Evolutionary conservation across 495 filamentous ascomycete species (phyloP).

Genomic region (Staphylotrichum tortipilum): DNA sequence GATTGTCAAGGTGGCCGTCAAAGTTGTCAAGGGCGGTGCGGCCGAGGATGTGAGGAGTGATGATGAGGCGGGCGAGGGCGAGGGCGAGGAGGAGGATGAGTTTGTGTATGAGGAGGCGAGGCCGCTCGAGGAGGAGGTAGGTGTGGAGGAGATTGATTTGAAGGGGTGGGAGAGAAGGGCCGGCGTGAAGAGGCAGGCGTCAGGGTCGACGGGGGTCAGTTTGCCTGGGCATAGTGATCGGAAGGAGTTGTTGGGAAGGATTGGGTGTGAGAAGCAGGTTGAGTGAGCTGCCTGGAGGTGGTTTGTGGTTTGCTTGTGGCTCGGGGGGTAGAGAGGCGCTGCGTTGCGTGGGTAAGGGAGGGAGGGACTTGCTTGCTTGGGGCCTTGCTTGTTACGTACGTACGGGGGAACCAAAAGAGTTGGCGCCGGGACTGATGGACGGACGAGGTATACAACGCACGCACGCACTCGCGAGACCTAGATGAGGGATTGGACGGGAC

Average conservation of each 20-base stretch:
- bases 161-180: conserved; percentile 42
- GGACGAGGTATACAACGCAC: too few species aligned
- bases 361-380: too few species aligned
- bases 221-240: conserved; percentile 61
- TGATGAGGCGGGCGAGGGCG: conserved; percentile 67
- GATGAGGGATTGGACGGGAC: too few species aligned
- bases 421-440: too few species aligned
- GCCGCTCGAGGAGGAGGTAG: conserved; percentile 57
- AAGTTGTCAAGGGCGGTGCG: conserved; percentile 62
- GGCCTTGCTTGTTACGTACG: too few species aligned
- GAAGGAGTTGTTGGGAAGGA: conserved; percentile 63
- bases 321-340: too few species aligned
- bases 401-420: too few species aligned
- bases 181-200: conserved; percentile 35
- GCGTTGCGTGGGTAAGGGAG: too few species aligned
- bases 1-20: conserved; percentile 71
- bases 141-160: conserved; percentile 52
- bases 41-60: conserved; percentile 86
- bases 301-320: too few species aligned
- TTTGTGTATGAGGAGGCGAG: conserved; percentile 38
- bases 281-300: too few species aligned
- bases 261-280: conserved; percentile 64
- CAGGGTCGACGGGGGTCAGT: conserved; percentile 43
- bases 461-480: too few species aligned
- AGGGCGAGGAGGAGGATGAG: conserved; percentile 45